Evolutionary conservation across 148 eudicot species (phyloP), one percentile per base, ranked within the genome.

Genomic region (Cornus kousa): DNA sequence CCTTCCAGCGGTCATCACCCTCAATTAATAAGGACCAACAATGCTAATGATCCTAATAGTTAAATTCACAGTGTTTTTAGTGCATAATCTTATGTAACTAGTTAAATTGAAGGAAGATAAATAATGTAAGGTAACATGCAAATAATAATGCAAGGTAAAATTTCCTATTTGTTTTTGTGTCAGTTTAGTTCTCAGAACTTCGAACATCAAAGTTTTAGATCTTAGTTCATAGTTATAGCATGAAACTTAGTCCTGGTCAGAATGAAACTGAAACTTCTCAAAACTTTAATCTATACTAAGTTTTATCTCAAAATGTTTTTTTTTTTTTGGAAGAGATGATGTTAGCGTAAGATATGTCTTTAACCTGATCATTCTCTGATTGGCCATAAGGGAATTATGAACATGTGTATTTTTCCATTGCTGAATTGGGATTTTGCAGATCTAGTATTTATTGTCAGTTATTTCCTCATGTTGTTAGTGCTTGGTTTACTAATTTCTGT

Each of bases 391-490:
- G 60, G 60, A 55, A 10, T 9, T 43, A 43, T 5, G 9, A 43
- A 43, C 48, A 9, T 9, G 48, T 43, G 48, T 43, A 9, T 43
- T 43, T 43, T 43, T 43, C 7, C 9, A 9, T 43, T 9, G 9
- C 48, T 28, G 28, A 43, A 43, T 43, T 43, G 48, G 48, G 48
- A 43, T 43, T 43, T 43, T 43, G 48, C 48, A 43, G 48, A 43
- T 20, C 23, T 48, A 13, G 68, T 40, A 43, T 22, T 43, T 19
- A 69, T 72, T 40, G 48, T 14, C 59, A 40, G 57, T 72, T 71
- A 62, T 39, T 71, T 72, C 16, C 86, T 53, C 19, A 46, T 96
- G 65, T 31, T 33, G 33, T 72, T 28, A 64, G 40, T 24, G 43
- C 33, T 79, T 24, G 40, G 53, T 11, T 71, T 68, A 10, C 57